Base-by-base conservation (phyloP, 2,329 filamentous ascomycete species). In the Zarea fungicola region DNA sequence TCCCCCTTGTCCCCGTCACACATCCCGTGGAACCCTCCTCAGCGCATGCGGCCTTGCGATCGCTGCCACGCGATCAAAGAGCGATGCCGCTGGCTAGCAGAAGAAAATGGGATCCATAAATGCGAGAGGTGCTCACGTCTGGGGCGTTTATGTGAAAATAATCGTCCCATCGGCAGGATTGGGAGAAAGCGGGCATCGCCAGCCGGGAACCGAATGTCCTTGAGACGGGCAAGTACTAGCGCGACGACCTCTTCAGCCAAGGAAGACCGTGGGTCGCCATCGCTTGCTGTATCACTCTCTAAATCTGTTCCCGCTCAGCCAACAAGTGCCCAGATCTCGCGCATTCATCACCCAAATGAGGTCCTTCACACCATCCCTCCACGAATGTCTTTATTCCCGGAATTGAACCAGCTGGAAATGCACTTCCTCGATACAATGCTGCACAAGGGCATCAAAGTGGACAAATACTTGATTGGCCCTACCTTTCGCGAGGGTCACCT, bases 31-130 rank as follows among this genome's bases (percentile, higher is more conserved):
- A 10, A 7, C 10, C 28, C 14, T 5, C 19, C 28, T 22, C 29
- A 8, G 4, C 19, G 42, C 19, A 6, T 6, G 9, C 41, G 44
- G n/a, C 43, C 44, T 2, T 51, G 49, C 26, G 44, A 51, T 48
- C 37, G 49, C 11, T 51, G 49, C 31, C 49, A 51, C 28, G 34
- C 43, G 16, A 21, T 51, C 43, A 51, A 51, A 42, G 49, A 51
- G 39, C 29, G 37, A 31, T 51, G 44, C 6, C 49, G 44, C 16
- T 51, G 43, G 44, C 28, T 22, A 3, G 18, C 16, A 13, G 31
- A 32, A 5, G n/a, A 25, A 22, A 26, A 18, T 26, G 21, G n/a
- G 3, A 2, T n/a, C 3, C 13, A 26, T 19, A 22, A 26, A 8
- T 51, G 49, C 19, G 35, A 51, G n/a, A 51, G 49, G 11, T 51